Conservation (phyloP, 306 rosid species). For the Citrullus mucosospermus region DNA sequence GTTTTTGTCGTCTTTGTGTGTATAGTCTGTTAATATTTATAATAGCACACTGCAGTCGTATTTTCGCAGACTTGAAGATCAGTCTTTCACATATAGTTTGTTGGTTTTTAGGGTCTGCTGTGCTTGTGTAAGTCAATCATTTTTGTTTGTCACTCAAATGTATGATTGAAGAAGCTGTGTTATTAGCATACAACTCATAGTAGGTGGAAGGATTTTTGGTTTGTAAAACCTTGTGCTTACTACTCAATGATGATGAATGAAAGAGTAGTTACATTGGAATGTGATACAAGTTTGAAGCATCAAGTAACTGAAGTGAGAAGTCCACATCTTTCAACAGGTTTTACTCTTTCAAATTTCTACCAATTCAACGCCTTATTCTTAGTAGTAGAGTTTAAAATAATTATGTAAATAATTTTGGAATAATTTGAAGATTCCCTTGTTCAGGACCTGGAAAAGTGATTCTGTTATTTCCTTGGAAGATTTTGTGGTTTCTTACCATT, state of each 20-base stretch:
- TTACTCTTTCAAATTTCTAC: too few relatives aligned
- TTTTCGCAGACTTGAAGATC: neutral
- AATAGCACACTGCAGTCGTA: neutral
- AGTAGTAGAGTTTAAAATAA: too few relatives aligned
- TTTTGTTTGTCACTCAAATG: neutral
- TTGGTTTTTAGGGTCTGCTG: neutral
- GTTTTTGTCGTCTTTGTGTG: neutral
- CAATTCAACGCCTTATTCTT: too few relatives aligned
- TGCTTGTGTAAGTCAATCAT: neutral
- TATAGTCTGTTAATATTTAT: slow-evolving; percentile 1
- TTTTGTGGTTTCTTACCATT: too few relatives aligned
- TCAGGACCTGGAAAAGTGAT: too few relatives aligned
- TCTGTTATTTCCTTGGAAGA: too few relatives aligned
- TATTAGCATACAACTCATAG: neutral
- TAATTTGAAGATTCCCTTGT: too few relatives aligned
- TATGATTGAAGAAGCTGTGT: neutral
- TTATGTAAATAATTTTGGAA: too few relatives aligned
- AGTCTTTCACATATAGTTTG: neutral
- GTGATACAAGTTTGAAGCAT: neutral
- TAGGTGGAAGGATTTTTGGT: neutral
- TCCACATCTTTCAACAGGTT: neutral
- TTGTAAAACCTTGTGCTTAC: neutral
- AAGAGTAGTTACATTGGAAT: neutral
- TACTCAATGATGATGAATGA: neutral
- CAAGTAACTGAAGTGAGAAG: neutral